Conservation (phyloP, 106 monocot genomes). For the Platanthera zijinensis region DNA sequence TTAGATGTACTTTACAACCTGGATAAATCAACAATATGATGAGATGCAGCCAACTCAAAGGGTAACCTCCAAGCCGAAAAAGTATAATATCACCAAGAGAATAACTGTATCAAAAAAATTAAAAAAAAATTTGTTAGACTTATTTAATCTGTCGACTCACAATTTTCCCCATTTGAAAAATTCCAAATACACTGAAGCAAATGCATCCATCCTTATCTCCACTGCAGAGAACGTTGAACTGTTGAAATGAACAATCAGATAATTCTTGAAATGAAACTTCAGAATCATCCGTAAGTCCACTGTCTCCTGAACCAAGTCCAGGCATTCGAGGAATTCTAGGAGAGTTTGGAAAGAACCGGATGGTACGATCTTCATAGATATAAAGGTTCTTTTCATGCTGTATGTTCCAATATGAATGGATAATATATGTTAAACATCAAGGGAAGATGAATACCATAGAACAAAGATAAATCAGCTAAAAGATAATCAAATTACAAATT, state of each 20-base stretch:
- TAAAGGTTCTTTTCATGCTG: conserved; percentile 29
- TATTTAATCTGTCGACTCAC: conserved; percentile 35
- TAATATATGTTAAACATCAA: background rate
- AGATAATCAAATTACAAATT: background rate
- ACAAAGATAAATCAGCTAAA: background rate
- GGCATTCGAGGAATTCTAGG: conserved; percentile 77
- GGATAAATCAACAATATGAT: background rate
- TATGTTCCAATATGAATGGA: background rate
- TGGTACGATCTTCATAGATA: conserved; percentile 77
- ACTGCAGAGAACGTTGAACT: conserved; percentile 87
- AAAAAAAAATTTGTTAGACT: background rate
- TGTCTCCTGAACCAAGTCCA: conserved; percentile 70
- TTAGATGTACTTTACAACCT: background rate
- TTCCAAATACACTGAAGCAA: conserved; percentile 96
- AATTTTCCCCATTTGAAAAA: conserved; percentile 89
- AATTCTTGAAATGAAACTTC: conserved; percentile 67
- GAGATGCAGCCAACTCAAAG: background rate
- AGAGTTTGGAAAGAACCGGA: conserved; percentile 84
- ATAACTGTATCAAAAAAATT: background rate
- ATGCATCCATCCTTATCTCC: conserved; percentile 82
- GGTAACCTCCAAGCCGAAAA: background rate
- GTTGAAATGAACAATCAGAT: conserved; percentile 45
- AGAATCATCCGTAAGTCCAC: conserved; percentile 47
- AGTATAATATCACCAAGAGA: background rate
- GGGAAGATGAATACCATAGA: background rate